phyloP scores from a whole-genome alignment of 768 basidiomycete species.

The Tricholoma terreum region DNA sequence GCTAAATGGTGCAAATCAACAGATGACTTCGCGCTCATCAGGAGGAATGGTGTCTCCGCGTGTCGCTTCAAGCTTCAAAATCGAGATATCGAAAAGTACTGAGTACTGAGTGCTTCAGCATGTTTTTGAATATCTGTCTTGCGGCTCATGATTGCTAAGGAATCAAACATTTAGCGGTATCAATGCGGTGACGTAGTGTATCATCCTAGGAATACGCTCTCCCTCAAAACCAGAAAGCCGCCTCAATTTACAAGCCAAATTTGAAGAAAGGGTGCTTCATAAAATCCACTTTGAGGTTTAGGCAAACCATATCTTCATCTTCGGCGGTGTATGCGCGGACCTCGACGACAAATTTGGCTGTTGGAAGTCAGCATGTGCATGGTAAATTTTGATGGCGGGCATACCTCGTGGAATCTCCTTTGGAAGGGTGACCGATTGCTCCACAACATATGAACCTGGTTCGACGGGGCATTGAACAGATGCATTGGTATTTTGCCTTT shows the following conservation, averaged over 20 bases:
- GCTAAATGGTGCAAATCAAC: background rate
- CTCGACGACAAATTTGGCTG: conserved; percentile 81
- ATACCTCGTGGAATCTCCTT: conserved; percentile 85
- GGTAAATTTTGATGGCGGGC: conserved; percentile 11
- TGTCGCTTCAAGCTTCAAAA: background rate
- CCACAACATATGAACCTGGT: conserved; percentile 65
- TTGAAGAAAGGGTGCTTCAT: conserved; percentile 42
- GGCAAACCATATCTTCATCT: conserved; percentile 76
- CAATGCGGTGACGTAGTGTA: too few species aligned
- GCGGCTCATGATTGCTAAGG: background rate
- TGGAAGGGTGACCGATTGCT: conserved; percentile 83
- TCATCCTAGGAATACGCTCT: too few species aligned
- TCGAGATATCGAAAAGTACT: background rate
- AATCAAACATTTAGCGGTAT: too few species aligned
- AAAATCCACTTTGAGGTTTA: conserved; percentile 79
- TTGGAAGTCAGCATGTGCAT: conserved; percentile 1
- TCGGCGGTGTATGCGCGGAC: conserved; percentile 68
- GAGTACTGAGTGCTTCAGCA: background rate
- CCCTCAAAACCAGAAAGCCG: background rate
- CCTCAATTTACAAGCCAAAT: conserved; percentile 25
- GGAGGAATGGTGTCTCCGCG: background rate
- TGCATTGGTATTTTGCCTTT: conserved; percentile 71
- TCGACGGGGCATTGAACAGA: conserved; percentile 83
- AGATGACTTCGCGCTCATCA: background rate
- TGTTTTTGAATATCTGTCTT: background rate